Evolutionary conservation across 2,329 filamentous ascomycete genomes (phyloP).

Genomic region (Aquanectria penicillioides): DNA sequence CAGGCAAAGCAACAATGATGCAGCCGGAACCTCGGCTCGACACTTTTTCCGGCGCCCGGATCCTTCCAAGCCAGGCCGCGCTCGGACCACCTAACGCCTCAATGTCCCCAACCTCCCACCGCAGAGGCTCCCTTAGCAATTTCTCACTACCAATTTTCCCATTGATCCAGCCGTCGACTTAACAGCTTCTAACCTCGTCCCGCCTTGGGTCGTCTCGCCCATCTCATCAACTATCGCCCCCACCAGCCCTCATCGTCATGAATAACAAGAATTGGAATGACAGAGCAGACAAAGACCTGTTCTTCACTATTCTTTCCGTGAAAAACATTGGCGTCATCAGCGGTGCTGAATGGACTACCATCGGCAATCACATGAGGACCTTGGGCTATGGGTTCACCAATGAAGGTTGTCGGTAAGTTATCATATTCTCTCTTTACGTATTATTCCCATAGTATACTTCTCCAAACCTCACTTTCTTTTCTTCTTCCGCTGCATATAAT

Average conservation of each 20-base stretch:
- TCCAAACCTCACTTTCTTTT: too few relatives aligned
- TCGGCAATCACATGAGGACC: slow-evolving; percentile 68
- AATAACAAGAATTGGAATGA: slow-evolving; percentile 72
- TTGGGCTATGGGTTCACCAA: slow-evolving; percentile 72
- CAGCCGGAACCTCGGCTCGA: slow-evolving; percentile 6
- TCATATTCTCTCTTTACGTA: too few relatives aligned
- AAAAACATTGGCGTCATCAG: slow-evolving; percentile 73
- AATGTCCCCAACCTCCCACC: slow-evolving; percentile 35
- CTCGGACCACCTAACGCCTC: slow-evolving; percentile 41
- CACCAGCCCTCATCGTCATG: slow-evolving; percentile 40
- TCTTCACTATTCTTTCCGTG: slow-evolving; percentile 70
- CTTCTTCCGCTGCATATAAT: too few relatives aligned
- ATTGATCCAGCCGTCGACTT: slow-evolving; percentile 47
- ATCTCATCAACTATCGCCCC: slow-evolving; percentile 30
- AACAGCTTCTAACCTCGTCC: slow-evolving; percentile 46
- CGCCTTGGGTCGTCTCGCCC: slow-evolving; percentile 19
- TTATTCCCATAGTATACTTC: too few relatives aligned
- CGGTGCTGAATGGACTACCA: slow-evolving; percentile 69
- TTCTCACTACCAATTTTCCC: slow-evolving; percentile 56
- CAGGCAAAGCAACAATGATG: slow-evolving; percentile 14
- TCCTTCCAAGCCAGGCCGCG: slow-evolving; percentile 26
- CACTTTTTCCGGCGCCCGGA: slow-evolving; percentile 21
- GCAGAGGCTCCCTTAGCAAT: slow-evolving; percentile 41
- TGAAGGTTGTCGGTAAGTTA: slow-evolving; percentile 70
- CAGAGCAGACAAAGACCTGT: slow-evolving; percentile 69